Base-by-base conservation (phyloP, 352 stramenopile species). In the Thraustotheca clavata region DNA sequence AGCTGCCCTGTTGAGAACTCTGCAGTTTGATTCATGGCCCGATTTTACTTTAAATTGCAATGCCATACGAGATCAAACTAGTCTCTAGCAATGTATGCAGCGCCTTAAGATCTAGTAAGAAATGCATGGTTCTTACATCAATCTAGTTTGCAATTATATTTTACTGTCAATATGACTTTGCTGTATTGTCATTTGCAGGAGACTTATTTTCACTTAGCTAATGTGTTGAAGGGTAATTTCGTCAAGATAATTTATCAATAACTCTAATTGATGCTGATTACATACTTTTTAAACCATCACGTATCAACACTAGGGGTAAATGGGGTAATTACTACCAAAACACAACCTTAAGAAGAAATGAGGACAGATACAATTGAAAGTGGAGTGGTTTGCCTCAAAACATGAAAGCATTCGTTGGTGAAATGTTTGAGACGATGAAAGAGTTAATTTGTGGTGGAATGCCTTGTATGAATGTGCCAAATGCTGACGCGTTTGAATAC, bases 391-490 rank as follows among this genome's bases (percentile, higher is more conserved):
- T 61, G 14, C 35, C 52, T 2, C 52, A 61, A 49, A 61, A 61
- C 52, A 61, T 61, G 52, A 61, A 61, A 20, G 52, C 52, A 5
- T 61, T 61, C 20, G 35, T 61, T 26, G 52, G 52, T 3, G 52
- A 38, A 8, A 18, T 20, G 35, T 61, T n/a, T n/a, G 20, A 34
- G 52, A 61, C 52, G 0, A 38, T 61, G 24, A 61, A 61, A 29
- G 11, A 61, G 4, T 24, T 61, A 24, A 38, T 61, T 20, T 61
- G 52, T 24, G 18, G 34, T 14, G 22, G 14, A 34, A 18, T 24
- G 16, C 52, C 29, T n/a, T 61, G 52, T 26, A 38, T 38, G 14
- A 26, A 47, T 12, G 52, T 61, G 35, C 49, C 52, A 16, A 49
- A 20, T 20, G 52, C 11, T 18, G 52, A 61, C 16, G 52, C 52